A percentile compares a stretch with the other conserved stretches of the same genome.
phyloP scores from a whole-genome alignment of 1,284 basidiomycete species.

The Sanghuangporus baumii region DNA sequence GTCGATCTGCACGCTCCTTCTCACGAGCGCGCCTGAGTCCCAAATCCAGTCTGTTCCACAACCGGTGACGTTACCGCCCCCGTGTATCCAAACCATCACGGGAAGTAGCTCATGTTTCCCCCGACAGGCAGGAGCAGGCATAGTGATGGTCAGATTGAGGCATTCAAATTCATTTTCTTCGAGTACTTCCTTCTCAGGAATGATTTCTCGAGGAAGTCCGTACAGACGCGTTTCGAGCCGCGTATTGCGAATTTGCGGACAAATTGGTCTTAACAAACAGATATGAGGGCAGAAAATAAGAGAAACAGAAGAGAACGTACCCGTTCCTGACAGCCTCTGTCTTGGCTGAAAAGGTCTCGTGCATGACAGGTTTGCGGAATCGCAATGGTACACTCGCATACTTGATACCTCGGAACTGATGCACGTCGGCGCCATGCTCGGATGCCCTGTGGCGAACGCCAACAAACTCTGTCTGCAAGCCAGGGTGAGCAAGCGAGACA shows the following conservation, averaged over 20 bases:
- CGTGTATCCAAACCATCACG: constrained; percentile 77
- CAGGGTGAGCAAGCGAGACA: constrained; percentile 6
- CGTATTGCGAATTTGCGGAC: constrained; percentile 53
- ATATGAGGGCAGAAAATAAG: background rate
- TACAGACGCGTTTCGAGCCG: constrained; percentile 56
- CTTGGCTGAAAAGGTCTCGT: constrained; percentile 45
- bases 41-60: constrained; percentile 72
- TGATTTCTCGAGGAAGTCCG: constrained; percentile 46
- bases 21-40: constrained; percentile 63
- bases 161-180: constrained; percentile 64
- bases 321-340: constrained; percentile 61
- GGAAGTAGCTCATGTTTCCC: constrained; percentile 37
- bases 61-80: constrained; percentile 58
- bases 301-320: constrained; percentile 30
- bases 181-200: constrained; percentile 48
- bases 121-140: constrained; percentile 43
- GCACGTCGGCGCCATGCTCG: constrained; percentile 46
- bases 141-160: constrained; percentile 72
- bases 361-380: constrained; percentile 63
- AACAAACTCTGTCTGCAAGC: constrained; percentile 55
- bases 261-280: constrained; percentile 53
- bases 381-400: constrained; percentile 68
- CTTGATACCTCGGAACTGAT: constrained; percentile 70
- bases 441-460: constrained; percentile 58
- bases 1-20: constrained; percentile 51